Conservation (phyloP, 306 rosid species). For the Alnus glutinosa region DNA sequence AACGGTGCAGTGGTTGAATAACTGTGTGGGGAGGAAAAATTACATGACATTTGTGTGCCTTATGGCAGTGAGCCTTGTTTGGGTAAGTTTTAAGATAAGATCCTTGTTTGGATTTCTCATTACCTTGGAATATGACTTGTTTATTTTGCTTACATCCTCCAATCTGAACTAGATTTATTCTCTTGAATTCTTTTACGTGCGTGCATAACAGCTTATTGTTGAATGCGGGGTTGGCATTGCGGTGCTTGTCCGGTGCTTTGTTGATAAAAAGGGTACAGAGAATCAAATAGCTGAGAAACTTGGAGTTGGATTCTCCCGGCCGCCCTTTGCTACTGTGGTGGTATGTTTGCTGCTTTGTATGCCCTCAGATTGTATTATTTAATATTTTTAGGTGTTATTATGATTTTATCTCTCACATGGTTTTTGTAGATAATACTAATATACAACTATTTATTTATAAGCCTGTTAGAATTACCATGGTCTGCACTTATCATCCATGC, state of each 20-base stretch:
- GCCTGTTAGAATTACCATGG: not conserved
- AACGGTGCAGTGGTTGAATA: slow-evolving; percentile 81
- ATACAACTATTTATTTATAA: not conserved
- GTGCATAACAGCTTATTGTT: slow-evolving; percentile 55
- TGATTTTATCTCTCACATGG: not conserved
- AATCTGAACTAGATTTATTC: not conserved
- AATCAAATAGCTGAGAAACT: slow-evolving; percentile 66
- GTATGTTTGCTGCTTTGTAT: slow-evolving; percentile 37
- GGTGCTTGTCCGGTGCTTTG: slow-evolving; percentile 79
- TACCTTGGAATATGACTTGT: not conserved
- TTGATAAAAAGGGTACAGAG: slow-evolving; percentile 65
- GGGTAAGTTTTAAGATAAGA: slow-evolving; percentile 52
- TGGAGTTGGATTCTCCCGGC: slow-evolving; percentile 73
- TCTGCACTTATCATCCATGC: not conserved
- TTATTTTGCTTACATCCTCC: not conserved
- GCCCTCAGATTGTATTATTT: slow-evolving; percentile 16
- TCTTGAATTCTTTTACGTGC: not conserved
- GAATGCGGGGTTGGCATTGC: slow-evolving; percentile 80
- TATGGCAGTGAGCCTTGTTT: slow-evolving; percentile 77
- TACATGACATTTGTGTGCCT: slow-evolving; percentile 74
- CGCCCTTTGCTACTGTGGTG: slow-evolving; percentile 75
- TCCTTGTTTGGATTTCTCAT: slow-evolving; percentile 11
- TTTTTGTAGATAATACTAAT: not conserved
- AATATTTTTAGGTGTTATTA: slow-evolving; percentile 3
- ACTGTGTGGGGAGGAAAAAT: slow-evolving; percentile 83